Conservation (phyloP, 495 filamentous ascomycete genomes). For the Neurospora pannonica region DNA sequence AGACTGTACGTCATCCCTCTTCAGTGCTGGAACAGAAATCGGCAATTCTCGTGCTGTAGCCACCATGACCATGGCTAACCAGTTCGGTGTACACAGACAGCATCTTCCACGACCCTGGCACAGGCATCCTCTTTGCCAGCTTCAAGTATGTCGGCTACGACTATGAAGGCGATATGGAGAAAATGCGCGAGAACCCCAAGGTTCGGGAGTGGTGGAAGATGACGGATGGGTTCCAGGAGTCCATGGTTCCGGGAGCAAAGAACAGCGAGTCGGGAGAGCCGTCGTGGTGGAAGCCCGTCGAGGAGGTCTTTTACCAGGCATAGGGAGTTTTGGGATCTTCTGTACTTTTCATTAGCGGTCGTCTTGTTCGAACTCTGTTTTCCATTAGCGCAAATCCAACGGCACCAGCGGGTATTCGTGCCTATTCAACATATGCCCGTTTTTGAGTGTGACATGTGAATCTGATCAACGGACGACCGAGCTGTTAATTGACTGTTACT, state of each 20-base stretch:
- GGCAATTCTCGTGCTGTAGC: neutral
- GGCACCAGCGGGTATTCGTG: neutral
- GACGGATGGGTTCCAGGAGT: conserved; percentile 63
- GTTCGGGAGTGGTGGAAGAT: conserved; percentile 72
- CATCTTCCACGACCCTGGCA: conserved; percentile 57
- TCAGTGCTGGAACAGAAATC: neutral
- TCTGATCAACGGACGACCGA: neutral
- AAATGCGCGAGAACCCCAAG: conserved; percentile 58
- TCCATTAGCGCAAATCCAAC: neutral
- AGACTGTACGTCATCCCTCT: conserved; percentile 45
- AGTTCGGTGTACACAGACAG: conserved; percentile 44
- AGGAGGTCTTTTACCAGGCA: conserved; percentile 61
- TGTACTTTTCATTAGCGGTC: neutral
- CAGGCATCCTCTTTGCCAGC: conserved; percentile 55
- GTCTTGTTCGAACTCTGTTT: neutral
- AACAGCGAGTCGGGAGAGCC: conserved; percentile 51
- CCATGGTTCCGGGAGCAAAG: conserved; percentile 52
- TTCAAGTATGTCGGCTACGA: conserved; percentile 68
- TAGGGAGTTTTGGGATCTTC: conserved; percentile 21
- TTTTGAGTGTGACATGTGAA: neutral
- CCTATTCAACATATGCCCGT: neutral
- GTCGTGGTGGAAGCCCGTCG: conserved; percentile 61
- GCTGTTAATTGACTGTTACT: neutral
- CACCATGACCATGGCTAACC: neutral
- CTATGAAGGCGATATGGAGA: conserved; percentile 61